Base-by-base conservation (phyloP, 176 grass and related monocot species). In the Oropetium thomaeum region DNA sequence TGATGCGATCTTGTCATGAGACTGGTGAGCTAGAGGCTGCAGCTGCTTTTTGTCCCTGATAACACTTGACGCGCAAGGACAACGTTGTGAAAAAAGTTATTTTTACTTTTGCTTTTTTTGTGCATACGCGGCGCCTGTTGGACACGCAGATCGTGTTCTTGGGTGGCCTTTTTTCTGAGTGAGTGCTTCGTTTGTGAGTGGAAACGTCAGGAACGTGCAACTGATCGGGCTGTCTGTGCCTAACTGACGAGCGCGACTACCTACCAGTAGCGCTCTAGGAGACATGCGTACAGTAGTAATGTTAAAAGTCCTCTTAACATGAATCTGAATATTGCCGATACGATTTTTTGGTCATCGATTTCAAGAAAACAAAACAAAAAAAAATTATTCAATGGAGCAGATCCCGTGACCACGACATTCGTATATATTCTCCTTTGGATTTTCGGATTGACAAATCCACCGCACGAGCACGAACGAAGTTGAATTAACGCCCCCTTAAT, bases 11-110 rank as follows among this genome's bases (percentile, higher is more conserved):
- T n/a, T n/a, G n/a, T n/a, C n/a, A n/a, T n/a, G n/a, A n/a, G n/a
- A n/a, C n/a, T n/a, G n/a, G n/a, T n/a, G n/a, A n/a, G n/a, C n/a
- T 12, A 16, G 69, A 22, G 22, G 20, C 13, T 26, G 51, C 45
- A 2, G 31, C 12, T 2, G 7, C 22, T 43, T 58, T 75, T 58
- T 19, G 23, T 4, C 42, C 27, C 4, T 40, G 43, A 53, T 72
- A 55, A 63, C 79, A 72, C 57, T 63, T 81, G 68, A n/a, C n/a
- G 57, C 68, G 23, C 68, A 37, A 63, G 79, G 67, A 62, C 32
- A 81, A 63, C 79, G 67, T 52, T 52, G 57, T 71, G 67, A 16
- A 13, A 20, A 42, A n/a, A n/a, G n/a, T n/a, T n/a, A n/a, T n/a
- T n/a, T n/a, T n/a, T n/a, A n/a, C n/a, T n/a, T n/a, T n/a, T n/a